These are phyloP conservation scores for Fusarium luffae DNA, from an alignment of 2,329 filamentous ascomycete genomes.

Conservation along the genomic window DNA sequence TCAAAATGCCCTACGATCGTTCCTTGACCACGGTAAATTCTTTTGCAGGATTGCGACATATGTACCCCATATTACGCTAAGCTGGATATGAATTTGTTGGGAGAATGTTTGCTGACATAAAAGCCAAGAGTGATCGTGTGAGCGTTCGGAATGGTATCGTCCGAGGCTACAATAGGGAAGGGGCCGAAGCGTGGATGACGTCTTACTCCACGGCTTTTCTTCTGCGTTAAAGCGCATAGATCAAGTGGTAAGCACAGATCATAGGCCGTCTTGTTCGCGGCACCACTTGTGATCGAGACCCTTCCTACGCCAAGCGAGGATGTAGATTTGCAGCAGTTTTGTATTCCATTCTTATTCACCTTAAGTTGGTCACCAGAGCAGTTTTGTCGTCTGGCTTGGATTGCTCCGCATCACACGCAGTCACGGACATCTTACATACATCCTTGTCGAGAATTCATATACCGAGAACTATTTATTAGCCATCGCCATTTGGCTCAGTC, in stretches of 20 bases:
- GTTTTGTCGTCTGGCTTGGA: not conserved
- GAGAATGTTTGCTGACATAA: not conserved
- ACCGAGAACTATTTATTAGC: not conserved
- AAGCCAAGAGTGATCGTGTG: not conserved
- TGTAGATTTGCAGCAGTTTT: not conserved
- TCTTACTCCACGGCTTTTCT: not conserved
- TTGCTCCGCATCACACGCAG: not conserved
- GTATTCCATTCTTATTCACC: not conserved
- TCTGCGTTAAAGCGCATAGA: too few species aligned
- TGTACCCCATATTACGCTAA: constrained; percentile 2
- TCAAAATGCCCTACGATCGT: not conserved
- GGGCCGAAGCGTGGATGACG: too few species aligned
- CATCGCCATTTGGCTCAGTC: not conserved
- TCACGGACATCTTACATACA: not conserved
- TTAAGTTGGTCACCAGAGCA: not conserved
- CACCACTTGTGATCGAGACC: not conserved
- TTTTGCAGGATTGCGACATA: not conserved
- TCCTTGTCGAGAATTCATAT: not conserved
- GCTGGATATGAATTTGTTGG: not conserved
- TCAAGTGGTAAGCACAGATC: not conserved
- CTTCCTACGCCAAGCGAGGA: not conserved
- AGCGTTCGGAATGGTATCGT: not conserved
- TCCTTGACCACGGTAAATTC: not conserved
- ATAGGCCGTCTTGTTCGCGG: not conserved
- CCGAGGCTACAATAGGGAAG: not conserved